Evolutionary conservation across 2,329 filamentous ascomycete species (phyloP).

Genomic region (Colletotrichum godetiae): DNA sequence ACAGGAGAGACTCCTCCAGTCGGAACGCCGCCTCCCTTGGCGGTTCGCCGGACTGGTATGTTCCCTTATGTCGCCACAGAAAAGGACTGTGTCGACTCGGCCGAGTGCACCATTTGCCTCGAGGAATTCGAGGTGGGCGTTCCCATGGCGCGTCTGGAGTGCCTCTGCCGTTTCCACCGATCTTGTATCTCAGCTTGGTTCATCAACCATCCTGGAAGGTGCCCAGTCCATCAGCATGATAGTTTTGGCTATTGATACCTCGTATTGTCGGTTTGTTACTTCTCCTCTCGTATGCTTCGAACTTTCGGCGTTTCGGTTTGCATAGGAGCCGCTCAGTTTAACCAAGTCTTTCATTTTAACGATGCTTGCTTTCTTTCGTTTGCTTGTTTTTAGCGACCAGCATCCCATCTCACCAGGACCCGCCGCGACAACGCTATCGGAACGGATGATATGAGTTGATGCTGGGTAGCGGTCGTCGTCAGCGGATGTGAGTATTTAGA

Average conservation of each 20-base stretch:
- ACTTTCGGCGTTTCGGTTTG: slow-evolving; percentile 30
- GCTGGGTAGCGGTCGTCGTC: slow-evolving; percentile 15
- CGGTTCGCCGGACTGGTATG: slow-evolving; percentile 66
- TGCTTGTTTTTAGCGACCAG: not conserved
- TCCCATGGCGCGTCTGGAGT: slow-evolving; percentile 74
- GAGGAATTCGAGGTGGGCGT: slow-evolving; percentile 73
- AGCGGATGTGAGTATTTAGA: slow-evolving; percentile 11
- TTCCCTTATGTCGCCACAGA: slow-evolving; percentile 74
- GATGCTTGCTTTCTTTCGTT: not conserved
- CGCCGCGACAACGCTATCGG: not conserved
- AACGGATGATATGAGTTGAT: not conserved
- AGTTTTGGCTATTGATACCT: slow-evolving; percentile 62
- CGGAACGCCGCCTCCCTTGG: slow-evolving; percentile 45
- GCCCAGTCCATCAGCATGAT: slow-evolving; percentile 75
- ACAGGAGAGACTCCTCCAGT: slow-evolving; percentile 37
- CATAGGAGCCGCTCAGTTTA: slow-evolving; percentile 5
- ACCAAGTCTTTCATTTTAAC: slow-evolving; percentile 24
- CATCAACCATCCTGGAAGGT: slow-evolving; percentile 69
- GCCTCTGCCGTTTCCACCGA: slow-evolving; percentile 73
- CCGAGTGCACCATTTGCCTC: slow-evolving; percentile 75
- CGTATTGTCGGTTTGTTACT: not conserved
- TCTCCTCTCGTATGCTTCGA: not conserved
- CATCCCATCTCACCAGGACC: not conserved
- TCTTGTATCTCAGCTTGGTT: slow-evolving; percentile 73
- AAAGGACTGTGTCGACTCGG: slow-evolving; percentile 75